phyloP scores from a whole-genome alignment of 2,329 filamentous ascomycete species.

The Coniochaeta hoffmannii region DNA sequence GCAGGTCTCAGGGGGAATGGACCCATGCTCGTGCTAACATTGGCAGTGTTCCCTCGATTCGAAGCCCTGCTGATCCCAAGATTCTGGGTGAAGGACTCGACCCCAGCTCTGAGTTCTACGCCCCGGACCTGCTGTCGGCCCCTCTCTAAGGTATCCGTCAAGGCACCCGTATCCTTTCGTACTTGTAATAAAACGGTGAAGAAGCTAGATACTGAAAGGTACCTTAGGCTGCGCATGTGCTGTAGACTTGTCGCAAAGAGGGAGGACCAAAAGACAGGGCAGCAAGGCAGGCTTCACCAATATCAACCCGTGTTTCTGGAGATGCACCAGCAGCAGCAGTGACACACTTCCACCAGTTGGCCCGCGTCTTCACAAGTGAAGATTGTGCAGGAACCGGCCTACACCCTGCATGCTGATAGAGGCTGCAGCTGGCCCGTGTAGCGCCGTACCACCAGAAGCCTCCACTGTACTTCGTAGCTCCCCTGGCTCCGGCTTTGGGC shows the following conservation, averaged over 20 bases:
- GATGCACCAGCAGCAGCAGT: background rate
- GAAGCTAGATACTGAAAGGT: no score
- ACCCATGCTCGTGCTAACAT: no score
- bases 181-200: background rate
- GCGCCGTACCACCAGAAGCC: background rate
- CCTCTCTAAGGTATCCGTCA: background rate
- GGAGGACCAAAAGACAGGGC: no score
- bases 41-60: no score
- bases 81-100: background rate
- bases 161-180: background rate
- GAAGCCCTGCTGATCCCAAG: background rate
- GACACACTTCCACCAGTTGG: background rate
- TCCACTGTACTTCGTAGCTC: background rate
- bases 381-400: constrained; percentile 1
- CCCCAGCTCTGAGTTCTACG: background rate
- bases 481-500: no score
- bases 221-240: no score
- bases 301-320: background rate
- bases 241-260: no score
- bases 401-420: background rate
- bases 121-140: background rate
- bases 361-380: background rate
- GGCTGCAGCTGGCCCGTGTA: constrained; percentile 2
- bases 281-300: background rate
- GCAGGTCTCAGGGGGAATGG: background rate